phyloP scores from a whole-genome alignment of 129 eudicot genomes.

The Flaveria robusta region DNA sequence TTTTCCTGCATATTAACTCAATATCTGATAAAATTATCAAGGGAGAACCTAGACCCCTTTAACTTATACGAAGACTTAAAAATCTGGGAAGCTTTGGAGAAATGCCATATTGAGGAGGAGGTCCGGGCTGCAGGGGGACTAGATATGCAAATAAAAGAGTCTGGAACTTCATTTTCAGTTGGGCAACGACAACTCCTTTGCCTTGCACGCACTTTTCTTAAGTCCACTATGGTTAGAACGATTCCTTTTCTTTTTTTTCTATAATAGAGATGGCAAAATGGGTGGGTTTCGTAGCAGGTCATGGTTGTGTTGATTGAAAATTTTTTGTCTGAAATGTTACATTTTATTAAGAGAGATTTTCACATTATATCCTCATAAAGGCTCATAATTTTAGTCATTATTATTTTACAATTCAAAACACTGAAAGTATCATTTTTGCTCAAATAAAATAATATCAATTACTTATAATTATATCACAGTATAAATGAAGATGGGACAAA shows the following conservation, averaged over 20 bases:
- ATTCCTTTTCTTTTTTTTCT: neutral
- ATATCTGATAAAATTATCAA: slow-evolving; percentile 28
- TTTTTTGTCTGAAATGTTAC: neutral
- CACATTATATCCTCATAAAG: neutral
- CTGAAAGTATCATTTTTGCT: neutral
- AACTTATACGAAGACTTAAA: slow-evolving; percentile 48
- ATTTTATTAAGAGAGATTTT: neutral
- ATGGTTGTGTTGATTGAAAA: neutral
- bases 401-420: neutral
- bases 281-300: neutral
- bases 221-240: slow-evolving; percentile 65
- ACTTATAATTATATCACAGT: neutral
- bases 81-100: slow-evolving; percentile 76
- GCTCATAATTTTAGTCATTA: neutral
- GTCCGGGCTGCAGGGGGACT: slow-evolving; percentile 79
- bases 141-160: slow-evolving; percentile 65
- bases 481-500: neutral
- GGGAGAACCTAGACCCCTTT: slow-evolving; percentile 89
- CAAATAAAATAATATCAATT: neutral
- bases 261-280: neutral
- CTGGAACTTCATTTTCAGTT: slow-evolving; percentile 83
- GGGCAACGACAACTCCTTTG: slow-evolving; percentile 97
- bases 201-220: slow-evolving; percentile 95
- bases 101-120: slow-evolving; percentile 73
- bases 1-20: slow-evolving; percentile 6